Conservation (phyloP, 2,329 filamentous ascomycete species). For the Rutstroemia sp. region DNA sequence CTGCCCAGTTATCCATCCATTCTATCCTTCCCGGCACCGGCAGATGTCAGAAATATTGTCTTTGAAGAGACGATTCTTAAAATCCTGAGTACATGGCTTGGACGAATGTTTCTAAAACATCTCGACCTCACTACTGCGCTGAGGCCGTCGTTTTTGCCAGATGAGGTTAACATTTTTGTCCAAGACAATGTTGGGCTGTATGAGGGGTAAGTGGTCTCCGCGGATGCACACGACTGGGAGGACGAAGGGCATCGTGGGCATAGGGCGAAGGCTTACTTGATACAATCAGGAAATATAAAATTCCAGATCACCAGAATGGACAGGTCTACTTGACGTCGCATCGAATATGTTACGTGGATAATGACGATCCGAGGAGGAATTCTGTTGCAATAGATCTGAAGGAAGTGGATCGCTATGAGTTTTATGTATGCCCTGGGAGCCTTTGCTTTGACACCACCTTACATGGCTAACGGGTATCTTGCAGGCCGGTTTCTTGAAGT, state of each 20-base stretch:
- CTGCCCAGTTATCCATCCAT: no score
- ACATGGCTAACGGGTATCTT: slow-evolving; percentile 16
- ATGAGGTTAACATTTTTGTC: slow-evolving; percentile 92
- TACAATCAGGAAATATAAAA: slow-evolving; percentile 74
- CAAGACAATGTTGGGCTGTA: slow-evolving; percentile 97
- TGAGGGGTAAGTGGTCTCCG: slow-evolving; percentile 65
- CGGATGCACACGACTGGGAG: no score
- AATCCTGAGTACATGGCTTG: slow-evolving; percentile 33
- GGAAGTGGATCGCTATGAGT: slow-evolving; percentile 84
- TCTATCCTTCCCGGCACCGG: neutral
- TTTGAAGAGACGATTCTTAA: neutral
- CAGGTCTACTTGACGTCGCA: slow-evolving; percentile 96
- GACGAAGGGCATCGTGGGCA: no score
- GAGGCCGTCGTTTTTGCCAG: slow-evolving; percentile 82
- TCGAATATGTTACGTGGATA: slow-evolving; percentile 90
- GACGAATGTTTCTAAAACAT: slow-evolving; percentile 95
- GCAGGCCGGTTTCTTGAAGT: slow-evolving; percentile 86
- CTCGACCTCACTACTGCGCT: slow-evolving; percentile 94
- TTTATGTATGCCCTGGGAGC: slow-evolving; percentile 54
- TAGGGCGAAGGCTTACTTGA: no score
- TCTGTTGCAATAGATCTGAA: slow-evolving; percentile 83
- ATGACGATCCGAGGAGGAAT: slow-evolving; percentile 73
- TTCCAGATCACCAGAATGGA: slow-evolving; percentile 88
- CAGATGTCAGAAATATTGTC: slow-evolving; percentile 1
- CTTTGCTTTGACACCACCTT: neutral